Base-by-base conservation (phyloP, 2,329 filamentous ascomycete genomes). In the Penicillium sclerotiorum region DNA sequence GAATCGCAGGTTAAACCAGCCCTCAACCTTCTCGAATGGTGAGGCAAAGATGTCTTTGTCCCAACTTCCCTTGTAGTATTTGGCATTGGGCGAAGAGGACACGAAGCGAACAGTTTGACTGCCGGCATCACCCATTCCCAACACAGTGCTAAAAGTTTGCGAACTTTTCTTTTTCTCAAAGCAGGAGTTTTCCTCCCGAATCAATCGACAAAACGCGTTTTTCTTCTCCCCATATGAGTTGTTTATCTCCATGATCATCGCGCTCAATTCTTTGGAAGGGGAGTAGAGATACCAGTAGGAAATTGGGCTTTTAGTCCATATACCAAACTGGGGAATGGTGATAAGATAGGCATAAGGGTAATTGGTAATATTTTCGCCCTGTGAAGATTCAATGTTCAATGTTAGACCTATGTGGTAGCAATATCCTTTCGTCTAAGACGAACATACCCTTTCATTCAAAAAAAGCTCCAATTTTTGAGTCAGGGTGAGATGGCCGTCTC, bases 211-310 rank as follows among this genome's bases (percentile, higher is more conserved):
- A 25, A 52, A 40, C 1, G 58, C 25, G 23, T 55, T 55, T 13
- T 40, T 44, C 32, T 55, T 55, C 28, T 55, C 52, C 11, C 33
- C 27, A 22, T 44, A 59, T 2, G 51, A 49, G 12, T 64, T 53
- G 32, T 50, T 56, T 22, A 59, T 59, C 27, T 53, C 56, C 33
- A 50, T 47, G 30, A 53, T 58, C 5, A 55, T 49, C 1, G 37
- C 52, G 20, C 27, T 38, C 2, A 53, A 46, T 11, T 55, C 52
- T 25, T 42, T 37, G 0, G 47, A 41, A 9, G 47, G 18, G 9
- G 43, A 49, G 33, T 55, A 55, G 21, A 55, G 52, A 50, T 55
- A 55, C 52, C 52, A 55, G 38, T 51, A 55, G 23, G 22, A 45
- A 12, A 55, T 51, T 11, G 50, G 39, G 27, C 52, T 55, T 23